A percentile compares a stretch with the other conserved stretches of the same genome.
These are phyloP conservation scores for Cadophora gregata DNA, from an alignment of 2,329 filamentous ascomycete species.

Conservation along the genomic window DNA sequence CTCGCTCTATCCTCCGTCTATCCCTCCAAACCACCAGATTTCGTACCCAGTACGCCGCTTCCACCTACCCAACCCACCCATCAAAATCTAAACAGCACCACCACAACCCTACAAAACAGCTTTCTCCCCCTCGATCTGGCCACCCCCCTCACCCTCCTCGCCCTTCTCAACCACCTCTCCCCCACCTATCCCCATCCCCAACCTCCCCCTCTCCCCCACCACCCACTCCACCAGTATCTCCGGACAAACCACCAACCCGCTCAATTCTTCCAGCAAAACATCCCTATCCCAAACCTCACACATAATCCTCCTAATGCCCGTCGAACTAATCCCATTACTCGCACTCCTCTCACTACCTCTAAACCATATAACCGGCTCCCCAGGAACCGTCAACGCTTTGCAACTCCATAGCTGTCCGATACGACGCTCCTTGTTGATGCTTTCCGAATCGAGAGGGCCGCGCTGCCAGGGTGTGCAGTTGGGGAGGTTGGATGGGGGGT, in stretches of 20 bases:
- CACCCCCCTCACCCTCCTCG: neutral
- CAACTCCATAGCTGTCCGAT: neutral
- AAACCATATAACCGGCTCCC: slow-evolving; percentile 10
- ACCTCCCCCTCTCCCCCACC: neutral
- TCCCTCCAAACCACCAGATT: neutral
- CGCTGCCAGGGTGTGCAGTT: slow-evolving; percentile 9
- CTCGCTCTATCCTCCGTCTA: neutral
- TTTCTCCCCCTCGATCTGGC: too few relatives aligned
- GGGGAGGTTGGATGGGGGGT: neutral
- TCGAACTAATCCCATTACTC: slow-evolving; percentile 19
- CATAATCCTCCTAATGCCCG: slow-evolving; percentile 14
- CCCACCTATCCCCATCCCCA: neutral
- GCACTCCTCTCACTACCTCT: neutral
- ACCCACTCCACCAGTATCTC: slow-evolving; percentile 10
- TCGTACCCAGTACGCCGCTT: too few relatives aligned
- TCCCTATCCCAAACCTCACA: neutral
- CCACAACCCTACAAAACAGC: neutral
- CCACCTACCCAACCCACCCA: too few relatives aligned
- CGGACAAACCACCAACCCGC: neutral
- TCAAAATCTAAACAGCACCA: too few relatives aligned
- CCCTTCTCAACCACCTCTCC: neutral
- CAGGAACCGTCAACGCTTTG: slow-evolving; percentile 7
- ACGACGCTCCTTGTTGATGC: neutral
- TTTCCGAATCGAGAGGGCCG: neutral
- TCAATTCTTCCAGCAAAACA: slow-evolving; percentile 10